Evolutionary conservation across 2,329 filamentous ascomycete species (phyloP).

Genomic region (Fusarium musae): DNA sequence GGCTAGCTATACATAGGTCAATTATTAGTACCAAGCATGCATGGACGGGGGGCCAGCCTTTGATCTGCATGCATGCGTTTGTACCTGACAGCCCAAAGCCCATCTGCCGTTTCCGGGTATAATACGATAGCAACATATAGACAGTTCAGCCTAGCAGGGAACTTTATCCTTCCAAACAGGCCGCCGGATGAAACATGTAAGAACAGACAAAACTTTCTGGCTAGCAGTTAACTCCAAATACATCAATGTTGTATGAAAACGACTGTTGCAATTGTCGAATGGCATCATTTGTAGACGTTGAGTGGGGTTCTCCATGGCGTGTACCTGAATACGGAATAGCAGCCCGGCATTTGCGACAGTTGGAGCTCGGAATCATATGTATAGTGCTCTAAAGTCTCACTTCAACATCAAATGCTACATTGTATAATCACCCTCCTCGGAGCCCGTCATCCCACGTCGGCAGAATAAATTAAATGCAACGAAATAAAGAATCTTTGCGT

Average conservation of each 20-base stretch:
- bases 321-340: not conserved
- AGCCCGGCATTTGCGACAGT: not conserved
- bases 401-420: not conserved
- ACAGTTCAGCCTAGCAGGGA: not conserved
- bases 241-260: accelerated
- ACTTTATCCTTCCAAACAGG: accelerated
- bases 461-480: not conserved
- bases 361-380: no score
- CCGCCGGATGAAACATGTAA: not conserved
- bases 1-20: not conserved
- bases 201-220: not conserved
- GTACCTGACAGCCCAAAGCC: not conserved
- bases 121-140: not conserved
- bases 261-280: not conserved
- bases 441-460: not conserved
- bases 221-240: no score
- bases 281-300: accelerated
- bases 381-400: not conserved
- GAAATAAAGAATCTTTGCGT: not conserved
- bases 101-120: not conserved
- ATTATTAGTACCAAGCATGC: not conserved
- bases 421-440: not conserved
- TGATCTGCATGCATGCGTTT: not conserved
- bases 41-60: accelerated
- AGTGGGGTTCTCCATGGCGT: not conserved